Base-by-base conservation (phyloP, 2,329 filamentous ascomycete species). In the Claviceps quebecensis region DNA sequence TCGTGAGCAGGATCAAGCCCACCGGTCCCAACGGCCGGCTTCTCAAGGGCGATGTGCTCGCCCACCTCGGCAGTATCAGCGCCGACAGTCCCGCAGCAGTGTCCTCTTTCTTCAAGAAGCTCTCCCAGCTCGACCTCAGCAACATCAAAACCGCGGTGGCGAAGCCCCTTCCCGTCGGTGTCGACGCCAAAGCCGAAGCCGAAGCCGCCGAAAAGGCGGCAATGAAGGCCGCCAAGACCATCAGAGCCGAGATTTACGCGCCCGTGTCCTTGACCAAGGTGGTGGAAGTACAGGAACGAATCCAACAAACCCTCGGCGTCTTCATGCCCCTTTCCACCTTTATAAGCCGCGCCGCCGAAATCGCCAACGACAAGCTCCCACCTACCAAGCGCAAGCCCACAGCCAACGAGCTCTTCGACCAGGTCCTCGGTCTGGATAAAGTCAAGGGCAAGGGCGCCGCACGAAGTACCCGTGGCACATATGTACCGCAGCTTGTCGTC, bases 1-100 rank as follows among this genome's bases (percentile, higher is more conserved):
- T 89, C 53, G 75, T 89, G 49, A 75, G 81, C 68, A 84, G 86
- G 66, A 96, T 97, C 66, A 85, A 82, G 50, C 85, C 89, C 5
- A 91, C 87, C 19, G 93, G 93, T 23, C 93, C 93, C 34, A 83
- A 83, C 61, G 89, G 90, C 53, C 83, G 93, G 55, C 74, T 98
- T 51, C 77, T 98, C 55, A 98, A 98, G 76, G 93, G 93, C 52
- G 93, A 98, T 64, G 84, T 98, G 6, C 80, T 98, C 50, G 90
- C 89, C 47, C 93, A 91, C 67, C 69, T 97, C 16, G 93, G 93
- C 56, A 74, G 76, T 59, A 87, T 96, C 61, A 74, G 83, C 54
- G 72, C 81, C 56, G 75, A 81, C 53, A 85, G 87, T 58, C 86
- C 91, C 2, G 76, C 79, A 22, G 74, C 81, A 55, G 77, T 89